Evolutionary conservation across 1,284 basidiomycete genomes (phyloP).

Genomic region (Marasmius tenuissimus): DNA sequence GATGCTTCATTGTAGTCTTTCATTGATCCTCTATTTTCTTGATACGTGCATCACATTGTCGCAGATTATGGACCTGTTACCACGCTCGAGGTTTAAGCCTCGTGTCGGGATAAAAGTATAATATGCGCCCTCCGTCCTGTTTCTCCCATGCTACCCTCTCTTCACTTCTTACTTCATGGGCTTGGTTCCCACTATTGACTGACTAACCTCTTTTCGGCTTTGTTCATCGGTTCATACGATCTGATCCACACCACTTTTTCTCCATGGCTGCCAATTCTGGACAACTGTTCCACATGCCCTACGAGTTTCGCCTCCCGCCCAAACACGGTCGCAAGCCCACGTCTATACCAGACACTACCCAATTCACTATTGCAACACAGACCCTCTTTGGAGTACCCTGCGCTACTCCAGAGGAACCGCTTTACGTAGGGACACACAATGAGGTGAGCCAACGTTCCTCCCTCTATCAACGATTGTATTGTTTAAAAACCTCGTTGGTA

Average conservation of each 20-base stretch:
- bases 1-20: neutral
- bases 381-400: slow-evolving; percentile 21
- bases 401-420: slow-evolving; percentile 19
- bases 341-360: slow-evolving; percentile 23
- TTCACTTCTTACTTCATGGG: neutral
- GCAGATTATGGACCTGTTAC: neutral
- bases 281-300: slow-evolving; percentile 16
- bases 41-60: neutral
- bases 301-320: slow-evolving; percentile 15
- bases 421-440: slow-evolving; percentile 16
- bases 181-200: neutral
- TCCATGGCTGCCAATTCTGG: neutral
- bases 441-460: slow-evolving; percentile 14
- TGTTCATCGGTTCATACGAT: neutral
- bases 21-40: neutral
- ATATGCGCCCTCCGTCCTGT: neutral
- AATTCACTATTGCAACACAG: slow-evolving; percentile 20
- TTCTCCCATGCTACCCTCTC: neutral
- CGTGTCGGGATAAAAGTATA: neutral
- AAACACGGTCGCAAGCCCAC: slow-evolving; percentile 19
- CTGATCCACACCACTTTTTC: neutral
- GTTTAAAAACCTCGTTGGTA: neutral
- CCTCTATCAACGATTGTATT: neutral
- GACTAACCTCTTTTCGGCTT: neutral
- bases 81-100: neutral